A percentile compares a stretch with the other conserved stretches of the same genome.
These are phyloP conservation scores for Blastobotrys malaysiensis DNA, from an alignment of 1,139 yeast species.

Conservation along the genomic window DNA sequence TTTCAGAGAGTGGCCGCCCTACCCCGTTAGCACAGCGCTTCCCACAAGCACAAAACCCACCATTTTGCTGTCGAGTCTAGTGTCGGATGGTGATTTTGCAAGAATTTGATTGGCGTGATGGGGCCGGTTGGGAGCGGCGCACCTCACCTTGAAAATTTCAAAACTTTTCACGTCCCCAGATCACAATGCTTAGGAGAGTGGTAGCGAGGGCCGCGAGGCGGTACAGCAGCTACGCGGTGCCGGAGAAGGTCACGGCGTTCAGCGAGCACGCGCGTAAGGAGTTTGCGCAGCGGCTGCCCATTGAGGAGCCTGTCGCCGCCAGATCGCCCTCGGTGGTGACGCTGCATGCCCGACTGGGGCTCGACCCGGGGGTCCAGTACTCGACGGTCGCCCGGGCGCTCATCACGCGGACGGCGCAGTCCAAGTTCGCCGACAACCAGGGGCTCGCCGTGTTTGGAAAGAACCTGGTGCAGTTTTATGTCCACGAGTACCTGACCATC, in stretches of 20 bases:
- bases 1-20: neutral
- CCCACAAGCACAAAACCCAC: neutral
- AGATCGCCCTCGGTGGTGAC: constrained; percentile 68
- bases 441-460: constrained; percentile 83
- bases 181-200: neutral
- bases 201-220: neutral
- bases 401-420: constrained; percentile 44
- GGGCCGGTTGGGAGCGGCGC: no score
- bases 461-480: constrained; percentile 67
- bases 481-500: constrained; percentile 64
- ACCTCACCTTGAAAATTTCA: constrained; percentile 3
- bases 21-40: neutral
- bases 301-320: constrained; percentile 44
- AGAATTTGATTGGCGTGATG: constrained; percentile 12
- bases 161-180: neutral
- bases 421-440: constrained; percentile 59
- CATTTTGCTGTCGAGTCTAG: neutral
- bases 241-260: constrained; percentile 27
- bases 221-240: constrained; percentile 10
- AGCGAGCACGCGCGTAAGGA: constrained; percentile 22
- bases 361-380: constrained; percentile 42
- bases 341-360: constrained; percentile 68
- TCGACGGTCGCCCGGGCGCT: constrained; percentile 78
- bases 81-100: neutral
- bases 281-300: constrained; percentile 15